Evolutionary conservation across 495 filamentous ascomycete genomes (phyloP).

Genomic region (Penicillium canescens): DNA sequence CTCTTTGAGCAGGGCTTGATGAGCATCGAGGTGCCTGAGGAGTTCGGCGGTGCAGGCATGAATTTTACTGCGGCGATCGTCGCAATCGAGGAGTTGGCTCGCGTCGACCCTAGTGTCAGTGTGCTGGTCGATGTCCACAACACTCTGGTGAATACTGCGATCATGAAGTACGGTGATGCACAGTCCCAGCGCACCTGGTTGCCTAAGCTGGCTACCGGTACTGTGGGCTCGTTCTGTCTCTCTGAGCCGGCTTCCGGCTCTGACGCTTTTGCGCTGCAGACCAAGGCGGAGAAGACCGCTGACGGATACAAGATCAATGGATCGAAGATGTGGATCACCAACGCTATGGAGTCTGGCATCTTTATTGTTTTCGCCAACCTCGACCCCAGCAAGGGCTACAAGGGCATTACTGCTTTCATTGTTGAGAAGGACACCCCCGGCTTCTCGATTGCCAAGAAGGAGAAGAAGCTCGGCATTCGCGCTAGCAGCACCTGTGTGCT

Average conservation of each 20-base stretch:
- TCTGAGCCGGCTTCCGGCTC: conserved; percentile 92
- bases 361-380: conserved; percentile 99
- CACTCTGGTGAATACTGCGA: conserved; percentile 91
- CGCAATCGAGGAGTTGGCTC: conserved; percentile 94
- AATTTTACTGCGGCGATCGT: conserved; percentile 97
- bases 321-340: conserved; percentile 99
- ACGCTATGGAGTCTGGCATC: conserved; percentile 87
- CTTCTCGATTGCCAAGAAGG: conserved; percentile 97
- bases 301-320: conserved; percentile 85
- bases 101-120: conserved; percentile 91
- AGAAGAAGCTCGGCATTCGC: conserved; percentile 97
- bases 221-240: conserved; percentile 94
- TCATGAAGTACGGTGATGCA: conserved; percentile 80
- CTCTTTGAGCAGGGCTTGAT: conserved; percentile 97
- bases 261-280: conserved; percentile 93
- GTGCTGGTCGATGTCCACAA: conserved; percentile 97
- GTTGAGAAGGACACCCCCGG: conserved; percentile 87
- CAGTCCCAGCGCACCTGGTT: conserved; percentile 81
- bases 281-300: conserved; percentile 74
- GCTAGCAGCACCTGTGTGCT: conserved; percentile 95
- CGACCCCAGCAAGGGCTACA: conserved; percentile 83
- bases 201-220: conserved; percentile 82
- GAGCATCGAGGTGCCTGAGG: conserved; percentile 96
- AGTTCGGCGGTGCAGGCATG: conserved; percentile 95
- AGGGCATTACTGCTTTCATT: conserved; percentile 95